Percentiles rank a stretch among this genome's conserved stretches.
These are phyloP conservation scores for Spizellomyces punctatus DNA, from an alignment of 192 early-diverging fungal genomes.

Conservation along the genomic window DNA sequence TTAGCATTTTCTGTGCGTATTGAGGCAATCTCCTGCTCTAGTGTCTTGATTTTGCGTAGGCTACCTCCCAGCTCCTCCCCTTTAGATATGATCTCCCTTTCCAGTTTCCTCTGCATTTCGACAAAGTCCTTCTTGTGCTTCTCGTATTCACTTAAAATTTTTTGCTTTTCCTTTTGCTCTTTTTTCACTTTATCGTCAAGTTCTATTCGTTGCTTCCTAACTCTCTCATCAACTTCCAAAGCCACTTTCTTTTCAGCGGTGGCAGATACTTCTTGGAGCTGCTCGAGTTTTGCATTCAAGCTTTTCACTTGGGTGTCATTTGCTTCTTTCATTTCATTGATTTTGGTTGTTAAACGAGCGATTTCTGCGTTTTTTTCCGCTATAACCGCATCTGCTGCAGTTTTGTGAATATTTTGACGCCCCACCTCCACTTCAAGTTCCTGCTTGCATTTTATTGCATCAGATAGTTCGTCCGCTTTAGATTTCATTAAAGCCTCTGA, in stretches of 20 bases:
- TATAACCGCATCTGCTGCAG: no score
- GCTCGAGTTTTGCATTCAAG: background rate
- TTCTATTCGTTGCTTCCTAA: slow-evolving; percentile 38
- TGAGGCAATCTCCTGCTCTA: slow-evolving; percentile 34
- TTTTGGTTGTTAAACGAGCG: background rate
- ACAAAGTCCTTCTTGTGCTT: slow-evolving; percentile 49
- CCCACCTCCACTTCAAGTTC: no score
- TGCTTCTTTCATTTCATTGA: background rate
- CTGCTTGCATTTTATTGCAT: no score
- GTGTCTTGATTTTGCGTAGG: slow-evolving; percentile 31
- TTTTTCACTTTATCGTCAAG: slow-evolving; percentile 49
- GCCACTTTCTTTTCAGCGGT: background rate
- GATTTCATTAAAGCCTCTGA: no score
- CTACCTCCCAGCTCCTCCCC: slow-evolving; percentile 43
- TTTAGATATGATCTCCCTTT: slow-evolving; percentile 45
- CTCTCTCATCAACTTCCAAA: slow-evolving; percentile 26
- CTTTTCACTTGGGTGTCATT: background rate
- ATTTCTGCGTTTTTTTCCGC: no score
- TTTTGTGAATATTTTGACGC: no score
- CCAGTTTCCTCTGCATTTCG: slow-evolving; percentile 45
- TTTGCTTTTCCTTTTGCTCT: slow-evolving; percentile 44
- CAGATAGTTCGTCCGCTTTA: no score
- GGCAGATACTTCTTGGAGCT: slow-evolving; percentile 6
- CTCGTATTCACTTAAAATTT: slow-evolving; percentile 43
- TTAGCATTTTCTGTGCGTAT: slow-evolving; percentile 38